Evolutionary conservation across 1,139 yeast species (phyloP).

Genomic region (Sugiyamaella xylanicola): DNA sequence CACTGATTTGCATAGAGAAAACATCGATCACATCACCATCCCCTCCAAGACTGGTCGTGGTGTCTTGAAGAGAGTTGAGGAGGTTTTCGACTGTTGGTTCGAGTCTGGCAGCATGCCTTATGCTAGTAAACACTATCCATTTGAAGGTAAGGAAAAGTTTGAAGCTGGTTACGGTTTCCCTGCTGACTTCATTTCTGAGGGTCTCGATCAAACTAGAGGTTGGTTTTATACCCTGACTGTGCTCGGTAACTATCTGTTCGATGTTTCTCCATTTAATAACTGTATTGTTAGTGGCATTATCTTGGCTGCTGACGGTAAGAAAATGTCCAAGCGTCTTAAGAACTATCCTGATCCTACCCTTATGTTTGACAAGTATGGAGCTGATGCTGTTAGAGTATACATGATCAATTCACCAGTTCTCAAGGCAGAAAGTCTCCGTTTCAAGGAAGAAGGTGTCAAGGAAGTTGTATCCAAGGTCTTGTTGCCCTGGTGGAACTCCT

Average conservation of each 20-base stretch:
- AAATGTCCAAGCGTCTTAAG: conserved; percentile 97
- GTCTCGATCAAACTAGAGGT: conserved; percentile 99
- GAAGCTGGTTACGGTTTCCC: conserved; percentile 65
- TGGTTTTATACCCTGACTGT: conserved; percentile 98
- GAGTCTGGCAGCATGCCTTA: conserved; percentile 99
- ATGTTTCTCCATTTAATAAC: conserved; percentile 89
- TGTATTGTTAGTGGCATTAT: conserved; percentile 97
- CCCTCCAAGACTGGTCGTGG: conserved; percentile 95
- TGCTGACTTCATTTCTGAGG: conserved; percentile 97
- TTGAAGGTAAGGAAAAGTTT: conserved; percentile 76
- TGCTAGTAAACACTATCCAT: conserved; percentile 96
- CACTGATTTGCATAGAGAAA: conserved; percentile 91
- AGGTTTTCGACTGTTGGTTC: conserved; percentile 99
- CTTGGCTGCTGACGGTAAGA: conserved; percentile 96
- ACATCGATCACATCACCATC: conserved; percentile 85
- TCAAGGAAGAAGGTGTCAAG: conserved; percentile 98
- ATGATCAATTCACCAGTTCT: conserved; percentile 96
- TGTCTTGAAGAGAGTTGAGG: conserved; percentile 83
- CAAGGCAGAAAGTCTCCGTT: conserved; percentile 93
- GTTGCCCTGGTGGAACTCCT: conserved; percentile 98
- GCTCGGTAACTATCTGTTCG: conserved; percentile 91
- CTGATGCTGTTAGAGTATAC: conserved; percentile 94
- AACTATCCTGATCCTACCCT: conserved; percentile 94
- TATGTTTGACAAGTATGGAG: conserved; percentile 87
- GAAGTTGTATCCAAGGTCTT: conserved; percentile 95